A percentile compares a stretch with the other conserved stretches of the same genome.
Conservation (phyloP, 2,329 filamentous ascomycete genomes). For the Sporothrix brasiliensis region DNA sequence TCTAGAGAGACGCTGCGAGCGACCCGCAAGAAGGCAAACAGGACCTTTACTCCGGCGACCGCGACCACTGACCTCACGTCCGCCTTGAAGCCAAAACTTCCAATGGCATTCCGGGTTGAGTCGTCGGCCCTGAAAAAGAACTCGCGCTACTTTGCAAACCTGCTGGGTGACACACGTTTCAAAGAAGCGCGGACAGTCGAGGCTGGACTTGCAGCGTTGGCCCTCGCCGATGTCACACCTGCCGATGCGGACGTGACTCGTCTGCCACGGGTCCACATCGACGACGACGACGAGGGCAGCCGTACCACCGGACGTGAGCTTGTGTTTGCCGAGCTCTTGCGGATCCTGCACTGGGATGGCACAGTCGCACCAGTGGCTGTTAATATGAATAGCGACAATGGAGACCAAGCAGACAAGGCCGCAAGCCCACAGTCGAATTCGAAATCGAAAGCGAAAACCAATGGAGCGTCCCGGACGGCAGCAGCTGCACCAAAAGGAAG, state of each 20-base stretch:
- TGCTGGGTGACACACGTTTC: constrained; percentile 66
- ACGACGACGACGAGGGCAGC: constrained; percentile 70
- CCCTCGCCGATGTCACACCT: constrained; percentile 51
- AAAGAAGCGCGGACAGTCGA: constrained; percentile 62
- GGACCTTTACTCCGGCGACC: constrained; percentile 16
- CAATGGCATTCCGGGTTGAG: constrained; percentile 62
- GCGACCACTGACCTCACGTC: constrained; percentile 31
- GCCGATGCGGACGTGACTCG: constrained; percentile 51
- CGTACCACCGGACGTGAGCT: constrained; percentile 61
- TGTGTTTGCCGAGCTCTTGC: constrained; percentile 68
- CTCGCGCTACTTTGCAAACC: constrained; percentile 70
- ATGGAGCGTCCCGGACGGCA: not conserved
- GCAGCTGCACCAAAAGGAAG: not conserved
- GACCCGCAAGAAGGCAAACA: constrained; percentile 39
- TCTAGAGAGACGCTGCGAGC: constrained; percentile 54
- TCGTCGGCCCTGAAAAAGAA: constrained; percentile 59
- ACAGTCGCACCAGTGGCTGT: not conserved
- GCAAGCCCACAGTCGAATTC: not conserved
- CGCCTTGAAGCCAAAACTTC: constrained; percentile 43
- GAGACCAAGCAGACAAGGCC: not conserved
- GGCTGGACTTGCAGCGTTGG: constrained; percentile 55
- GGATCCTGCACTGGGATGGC: constrained; percentile 63
- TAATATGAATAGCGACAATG: not conserved
- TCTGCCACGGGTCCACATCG: constrained; percentile 66
- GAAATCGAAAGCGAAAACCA: not conserved